Evolutionary conservation across 208 protist genomes (phyloP).

Genomic region (Acanthamoeba healyi): DNA sequence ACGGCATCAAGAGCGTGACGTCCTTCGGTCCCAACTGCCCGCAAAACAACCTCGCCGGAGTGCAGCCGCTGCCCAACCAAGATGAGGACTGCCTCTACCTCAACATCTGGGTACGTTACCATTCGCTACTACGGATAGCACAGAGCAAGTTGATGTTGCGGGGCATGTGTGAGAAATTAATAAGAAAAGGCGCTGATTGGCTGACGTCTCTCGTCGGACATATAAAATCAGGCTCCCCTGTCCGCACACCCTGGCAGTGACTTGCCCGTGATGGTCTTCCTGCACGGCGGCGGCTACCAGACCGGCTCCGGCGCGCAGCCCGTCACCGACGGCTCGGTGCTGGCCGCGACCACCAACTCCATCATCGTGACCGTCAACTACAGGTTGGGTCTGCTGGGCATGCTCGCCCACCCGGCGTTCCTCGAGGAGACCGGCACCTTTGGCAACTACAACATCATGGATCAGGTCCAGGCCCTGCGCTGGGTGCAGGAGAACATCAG

Average conservation of each 20-base stretch:
- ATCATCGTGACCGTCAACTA: slow-evolving; percentile 90
- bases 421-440: slow-evolving; percentile 46
- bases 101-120: slow-evolving; percentile 55
- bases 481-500: slow-evolving; percentile 88
- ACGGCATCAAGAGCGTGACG: background rate
- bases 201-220: background rate
- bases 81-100: slow-evolving; percentile 73
- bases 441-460: slow-evolving; percentile 89
- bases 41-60: slow-evolving; percentile 25
- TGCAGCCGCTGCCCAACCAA: background rate
- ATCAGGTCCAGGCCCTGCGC: slow-evolving; percentile 86
- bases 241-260: background rate
- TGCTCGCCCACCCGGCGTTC: slow-evolving; percentile 76
- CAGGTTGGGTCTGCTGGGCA: slow-evolving; percentile 86
- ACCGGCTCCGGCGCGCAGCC: slow-evolving; percentile 48
- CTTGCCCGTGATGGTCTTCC: slow-evolving; percentile 77
- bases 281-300: slow-evolving; percentile 75
- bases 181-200: background rate
- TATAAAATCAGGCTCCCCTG: background rate
- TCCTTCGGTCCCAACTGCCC: background rate
- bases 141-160: background rate
- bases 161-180: background rate
- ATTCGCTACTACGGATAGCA: background rate
- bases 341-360: slow-evolving; percentile 44
- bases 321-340: slow-evolving; percentile 21